Conservation (phyloP, 768 basidiomycete species). For the Leccinum ochraceum region DNA sequence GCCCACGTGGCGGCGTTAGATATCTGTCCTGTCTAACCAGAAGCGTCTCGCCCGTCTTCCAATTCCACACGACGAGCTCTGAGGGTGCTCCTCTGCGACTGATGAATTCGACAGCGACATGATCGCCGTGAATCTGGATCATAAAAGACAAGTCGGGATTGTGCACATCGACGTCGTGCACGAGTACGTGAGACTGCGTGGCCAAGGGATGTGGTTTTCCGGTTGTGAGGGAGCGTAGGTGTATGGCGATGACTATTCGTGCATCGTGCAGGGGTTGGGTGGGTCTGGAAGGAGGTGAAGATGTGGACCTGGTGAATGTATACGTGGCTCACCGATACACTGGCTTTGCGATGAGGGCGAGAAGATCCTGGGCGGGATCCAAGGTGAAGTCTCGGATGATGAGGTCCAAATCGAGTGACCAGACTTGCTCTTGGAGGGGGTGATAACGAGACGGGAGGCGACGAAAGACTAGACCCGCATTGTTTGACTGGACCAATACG, state of each 20-base stretch:
- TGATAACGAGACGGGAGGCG: conserved; percentile 52
- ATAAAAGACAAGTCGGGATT: conserved; percentile 37
- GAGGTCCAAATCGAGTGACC: conserved; percentile 42
- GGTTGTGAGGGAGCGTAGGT: conserved; percentile 47
- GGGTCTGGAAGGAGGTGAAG: conserved; percentile 16
- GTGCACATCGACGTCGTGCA: conserved; percentile 21
- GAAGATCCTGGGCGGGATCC: conserved; percentile 67
- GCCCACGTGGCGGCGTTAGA: not conserved
- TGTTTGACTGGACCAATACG: conserved; percentile 47
- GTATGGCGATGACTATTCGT: conserved; percentile 33
- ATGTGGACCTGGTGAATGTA: not conserved
- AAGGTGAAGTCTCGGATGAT: conserved; percentile 58
- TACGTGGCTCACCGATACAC: conserved; percentile 32
- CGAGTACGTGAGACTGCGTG: conserved; percentile 34
- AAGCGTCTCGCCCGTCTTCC: conserved; percentile 55
- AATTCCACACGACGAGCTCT: conserved; percentile 64
- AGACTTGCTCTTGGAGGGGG: conserved; percentile 45
- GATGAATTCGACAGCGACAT: conserved; percentile 51
- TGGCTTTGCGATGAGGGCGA: conserved; percentile 49
- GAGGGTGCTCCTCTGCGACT: conserved; percentile 36
- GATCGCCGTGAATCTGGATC: conserved; percentile 58
- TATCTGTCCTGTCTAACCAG: conserved; percentile 41
- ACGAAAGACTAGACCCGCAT: conserved; percentile 39
- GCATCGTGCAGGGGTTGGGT: conserved; percentile 5
- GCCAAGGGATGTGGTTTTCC: conserved; percentile 49